A percentile compares a stretch with the other conserved stretches of the same genome.
phyloP scores from a whole-genome alignment of 768 basidiomycete genomes.

The Boletus rubescentipes region DNA sequence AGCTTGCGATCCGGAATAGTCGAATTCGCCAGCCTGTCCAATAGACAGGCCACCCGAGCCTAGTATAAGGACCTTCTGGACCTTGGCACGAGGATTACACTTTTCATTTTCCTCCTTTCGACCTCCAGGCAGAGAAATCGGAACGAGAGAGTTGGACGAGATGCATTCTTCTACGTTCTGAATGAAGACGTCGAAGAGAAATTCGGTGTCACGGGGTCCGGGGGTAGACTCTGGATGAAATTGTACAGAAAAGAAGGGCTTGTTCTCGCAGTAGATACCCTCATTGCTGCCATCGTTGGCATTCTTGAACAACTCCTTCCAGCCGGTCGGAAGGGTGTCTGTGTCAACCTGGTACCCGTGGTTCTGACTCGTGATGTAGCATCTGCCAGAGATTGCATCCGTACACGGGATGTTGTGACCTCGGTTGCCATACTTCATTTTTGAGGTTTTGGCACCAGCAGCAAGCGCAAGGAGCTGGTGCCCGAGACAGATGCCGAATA shows the following conservation, averaged over 20 bases:
- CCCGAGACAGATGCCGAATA: conserved; percentile 98
- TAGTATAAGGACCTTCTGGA: conserved; percentile 93
- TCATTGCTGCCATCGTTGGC: conserved; percentile 98
- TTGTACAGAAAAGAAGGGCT: conserved; percentile 98
- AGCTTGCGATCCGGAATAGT: conserved; percentile 98
- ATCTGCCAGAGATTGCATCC: conserved; percentile 87
- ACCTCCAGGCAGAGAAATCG: conserved; percentile 75
- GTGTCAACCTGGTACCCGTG: conserved; percentile 96
- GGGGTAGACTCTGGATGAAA: conserved; percentile 99
- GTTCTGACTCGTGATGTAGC: conserved; percentile 99
- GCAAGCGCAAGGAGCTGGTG: conserved; percentile 97
- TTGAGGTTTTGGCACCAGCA: conserved; percentile 89
- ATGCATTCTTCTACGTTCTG: conserved; percentile 79
- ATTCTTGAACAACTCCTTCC: conserved; percentile 94
- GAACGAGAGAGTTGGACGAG: conserved; percentile 49
- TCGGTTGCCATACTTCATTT: conserved; percentile 99
- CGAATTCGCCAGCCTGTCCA: conserved; percentile 98
- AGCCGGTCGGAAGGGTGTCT: conserved; percentile 70
- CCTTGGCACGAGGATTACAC: conserved; percentile 68
- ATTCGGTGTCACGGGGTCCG: conserved; percentile 97
- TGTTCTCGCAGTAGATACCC: conserved; percentile 90
- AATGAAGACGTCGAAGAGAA: conserved; percentile 97
- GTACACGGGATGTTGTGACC: conserved; percentile 99
- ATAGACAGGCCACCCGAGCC: conserved; percentile 98
- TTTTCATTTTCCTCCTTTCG: conserved; percentile 79